Base-by-base conservation (phyloP, 257 asterid species). In the Solanum microdontum region DNA sequence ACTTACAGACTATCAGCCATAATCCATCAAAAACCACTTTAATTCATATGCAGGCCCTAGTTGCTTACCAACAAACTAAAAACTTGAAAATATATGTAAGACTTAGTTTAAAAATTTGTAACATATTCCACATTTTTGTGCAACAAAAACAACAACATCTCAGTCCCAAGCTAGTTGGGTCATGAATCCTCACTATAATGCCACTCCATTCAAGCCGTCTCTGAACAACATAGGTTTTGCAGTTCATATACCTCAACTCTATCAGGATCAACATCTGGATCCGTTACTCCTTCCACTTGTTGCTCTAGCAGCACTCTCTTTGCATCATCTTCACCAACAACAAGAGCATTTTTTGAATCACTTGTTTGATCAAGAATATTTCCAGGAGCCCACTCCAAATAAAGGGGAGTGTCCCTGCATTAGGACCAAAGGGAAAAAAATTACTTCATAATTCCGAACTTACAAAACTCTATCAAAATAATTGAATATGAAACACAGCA, bases 311-410 rank as follows among this genome's bases (percentile, higher is more conserved):
- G 83, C 86, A 91, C 92, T 88, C 93, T 93, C 86, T 89, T 92
- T 33, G 82, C 90, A 62, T 92, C 96, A 62, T 66, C 89, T 87
- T 92, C 96, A 43, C 91, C 98, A 80, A 89, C 92, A 83, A 87
- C 82, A 60, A 86, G 77, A 86, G 66, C 80, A 86, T 88, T 90
- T 73, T 79, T 86, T 33, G 89, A 79, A 73, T 72, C 94, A 89
- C 66, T 88, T 62, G 91, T 84, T 88, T 84, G 93, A 92, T 89
- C 88, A 24, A 97, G 96, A 91, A 97, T 93, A 89, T 94, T 88
- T 64, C 87, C 96, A 87, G 99, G 99, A 68, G 99, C 99, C 99
- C 98, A 95, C 90, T 97, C 99, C 93, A 97, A 89, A 92, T 97
- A 97, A 82, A 97, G 91, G 6, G 99, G 99, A 82, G 94, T 93